Evolutionary conservation across 1,284 basidiomycete genomes (phyloP).

Genomic region (Ceratobasidium sp.): DNA sequence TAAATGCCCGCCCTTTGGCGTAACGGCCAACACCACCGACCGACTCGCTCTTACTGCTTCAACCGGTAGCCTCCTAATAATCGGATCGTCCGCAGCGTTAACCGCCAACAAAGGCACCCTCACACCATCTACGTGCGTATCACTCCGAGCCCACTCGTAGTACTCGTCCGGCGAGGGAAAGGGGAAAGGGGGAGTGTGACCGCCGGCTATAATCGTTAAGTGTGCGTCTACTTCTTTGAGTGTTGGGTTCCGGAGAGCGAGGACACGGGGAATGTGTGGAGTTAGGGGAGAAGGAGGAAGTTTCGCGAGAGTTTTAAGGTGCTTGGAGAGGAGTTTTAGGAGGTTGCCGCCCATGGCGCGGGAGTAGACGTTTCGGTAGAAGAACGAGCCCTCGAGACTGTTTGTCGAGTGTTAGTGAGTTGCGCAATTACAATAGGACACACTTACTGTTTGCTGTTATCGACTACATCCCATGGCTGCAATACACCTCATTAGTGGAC

Average conservation of each 20-base stretch:
- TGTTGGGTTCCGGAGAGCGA: constrained; percentile 64
- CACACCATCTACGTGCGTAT: constrained; percentile 66
- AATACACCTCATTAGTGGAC: constrained; percentile 22
- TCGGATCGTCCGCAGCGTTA: constrained; percentile 92
- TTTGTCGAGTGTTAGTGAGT: constrained; percentile 17
- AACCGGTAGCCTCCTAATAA: constrained; percentile 66
- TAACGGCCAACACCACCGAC: constrained; percentile 74
- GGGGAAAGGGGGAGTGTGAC: constrained; percentile 81
- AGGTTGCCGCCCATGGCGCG: constrained; percentile 86
- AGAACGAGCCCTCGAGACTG: constrained; percentile 67
- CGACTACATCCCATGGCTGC: constrained; percentile 80
- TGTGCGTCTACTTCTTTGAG: constrained; percentile 70
- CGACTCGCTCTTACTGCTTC: constrained; percentile 42
- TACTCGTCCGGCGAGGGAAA: constrained; percentile 82
- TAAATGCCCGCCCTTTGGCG: constrained; percentile 88
- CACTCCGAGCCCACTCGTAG: constrained; percentile 76
- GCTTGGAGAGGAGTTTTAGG: constrained; percentile 70
- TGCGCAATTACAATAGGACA: neutral
- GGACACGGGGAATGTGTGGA: constrained; percentile 59
- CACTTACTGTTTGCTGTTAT: constrained; percentile 64
- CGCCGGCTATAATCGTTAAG: constrained; percentile 81
- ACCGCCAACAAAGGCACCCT: constrained; percentile 81
- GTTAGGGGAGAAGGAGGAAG: constrained; percentile 65
- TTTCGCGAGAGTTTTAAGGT: constrained; percentile 63
- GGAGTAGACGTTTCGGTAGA: constrained; percentile 81